Conservation (phyloP, 2,329 filamentous ascomycete genomes). For the Aspergillus fijiensis region DNA sequence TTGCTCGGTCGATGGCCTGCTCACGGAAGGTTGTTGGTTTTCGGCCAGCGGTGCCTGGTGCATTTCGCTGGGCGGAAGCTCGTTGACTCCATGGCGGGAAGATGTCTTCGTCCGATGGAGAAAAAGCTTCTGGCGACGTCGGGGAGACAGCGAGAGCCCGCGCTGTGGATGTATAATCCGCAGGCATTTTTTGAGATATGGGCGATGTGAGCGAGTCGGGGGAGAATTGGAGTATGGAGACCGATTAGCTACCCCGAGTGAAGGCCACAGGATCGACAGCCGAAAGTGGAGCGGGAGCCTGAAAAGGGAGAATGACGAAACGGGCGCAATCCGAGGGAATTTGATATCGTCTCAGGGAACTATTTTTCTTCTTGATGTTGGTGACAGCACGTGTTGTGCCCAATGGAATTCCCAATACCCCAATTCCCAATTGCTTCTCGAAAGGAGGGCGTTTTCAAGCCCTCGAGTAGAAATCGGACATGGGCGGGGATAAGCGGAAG, state of each 20-base stretch:
- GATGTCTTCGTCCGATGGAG: conserved; percentile 45
- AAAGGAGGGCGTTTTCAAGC: conserved; percentile 3
- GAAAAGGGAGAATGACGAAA: not conserved
- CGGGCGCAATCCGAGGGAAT: not conserved
- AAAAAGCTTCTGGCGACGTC: conserved; percentile 45
- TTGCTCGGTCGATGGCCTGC: conserved; percentile 38
- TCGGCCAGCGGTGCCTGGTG: conserved; percentile 36
- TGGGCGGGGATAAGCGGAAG: conserved; percentile 1
- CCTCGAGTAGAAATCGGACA: not conserved
- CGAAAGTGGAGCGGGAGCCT: not conserved
- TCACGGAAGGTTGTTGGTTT: conserved; percentile 37
- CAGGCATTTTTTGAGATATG: conserved; percentile 35
- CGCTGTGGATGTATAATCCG: conserved; percentile 53
- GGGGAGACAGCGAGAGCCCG: conserved; percentile 55
- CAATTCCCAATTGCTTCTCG: not conserved
- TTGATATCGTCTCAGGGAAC: not conserved
- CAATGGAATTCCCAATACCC: not conserved
- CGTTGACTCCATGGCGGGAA: conserved; percentile 55
- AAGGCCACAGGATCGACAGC: not conserved
- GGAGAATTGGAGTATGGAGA: not conserved
- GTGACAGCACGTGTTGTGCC: not conserved
- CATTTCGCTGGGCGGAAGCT: conserved; percentile 42
- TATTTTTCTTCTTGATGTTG: not conserved
- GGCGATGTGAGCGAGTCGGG: conserved; percentile 4
- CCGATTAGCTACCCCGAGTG: not conserved